These are phyloP conservation scores for Cydonia oblonga DNA, from an alignment of 331 rosid species.

Conservation along the genomic window DNA sequence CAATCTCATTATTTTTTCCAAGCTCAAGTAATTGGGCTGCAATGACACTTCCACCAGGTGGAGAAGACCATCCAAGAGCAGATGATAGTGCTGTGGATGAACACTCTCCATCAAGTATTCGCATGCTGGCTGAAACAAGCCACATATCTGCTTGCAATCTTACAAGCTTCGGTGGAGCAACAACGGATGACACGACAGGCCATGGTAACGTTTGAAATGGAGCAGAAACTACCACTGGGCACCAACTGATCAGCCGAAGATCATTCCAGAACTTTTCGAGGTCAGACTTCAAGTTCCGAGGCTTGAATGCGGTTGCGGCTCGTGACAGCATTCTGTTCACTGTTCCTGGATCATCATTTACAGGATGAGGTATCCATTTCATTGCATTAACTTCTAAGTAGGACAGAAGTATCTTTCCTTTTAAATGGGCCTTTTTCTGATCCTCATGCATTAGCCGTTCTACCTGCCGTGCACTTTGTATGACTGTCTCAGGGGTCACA, in stretches of 20 bases:
- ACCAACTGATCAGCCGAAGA: slow-evolving; percentile 78
- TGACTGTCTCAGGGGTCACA: slow-evolving; percentile 64
- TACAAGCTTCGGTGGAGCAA: slow-evolving; percentile 96
- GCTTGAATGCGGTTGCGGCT: slow-evolving; percentile 64
- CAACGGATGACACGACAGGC: slow-evolving; percentile 80
- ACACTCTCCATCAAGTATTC: slow-evolving; percentile 84
- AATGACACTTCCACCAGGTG: slow-evolving; percentile 91
- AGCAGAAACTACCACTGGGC: slow-evolving; percentile 69
- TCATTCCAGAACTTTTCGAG: slow-evolving; percentile 85
- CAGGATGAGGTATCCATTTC: slow-evolving; percentile 75
- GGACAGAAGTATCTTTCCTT: slow-evolving; percentile 77
- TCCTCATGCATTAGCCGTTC: slow-evolving; percentile 68
- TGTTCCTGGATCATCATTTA: slow-evolving; percentile 49
- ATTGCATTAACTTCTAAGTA: slow-evolving; percentile 87
- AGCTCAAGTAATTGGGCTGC: slow-evolving; percentile 98
- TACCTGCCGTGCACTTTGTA: slow-evolving; percentile 70
- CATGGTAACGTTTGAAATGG: slow-evolving; percentile 83
- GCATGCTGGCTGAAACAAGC: slow-evolving; percentile 97
- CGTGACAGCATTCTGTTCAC: slow-evolving; percentile 68
- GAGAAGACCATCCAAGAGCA: slow-evolving; percentile 80
- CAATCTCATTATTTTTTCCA: slow-evolving; percentile 85
- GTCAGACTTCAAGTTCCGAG: slow-evolving; percentile 54
- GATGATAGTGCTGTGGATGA: slow-evolving; percentile 76
- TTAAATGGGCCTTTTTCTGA: slow-evolving; percentile 65
- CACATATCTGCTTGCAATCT: slow-evolving; percentile 68